Evolutionary conservation across 2,329 filamentous ascomycete species (phyloP), one percentile per base, ranked within the genome.

Genomic region (Calonectria ilicicola): DNA sequence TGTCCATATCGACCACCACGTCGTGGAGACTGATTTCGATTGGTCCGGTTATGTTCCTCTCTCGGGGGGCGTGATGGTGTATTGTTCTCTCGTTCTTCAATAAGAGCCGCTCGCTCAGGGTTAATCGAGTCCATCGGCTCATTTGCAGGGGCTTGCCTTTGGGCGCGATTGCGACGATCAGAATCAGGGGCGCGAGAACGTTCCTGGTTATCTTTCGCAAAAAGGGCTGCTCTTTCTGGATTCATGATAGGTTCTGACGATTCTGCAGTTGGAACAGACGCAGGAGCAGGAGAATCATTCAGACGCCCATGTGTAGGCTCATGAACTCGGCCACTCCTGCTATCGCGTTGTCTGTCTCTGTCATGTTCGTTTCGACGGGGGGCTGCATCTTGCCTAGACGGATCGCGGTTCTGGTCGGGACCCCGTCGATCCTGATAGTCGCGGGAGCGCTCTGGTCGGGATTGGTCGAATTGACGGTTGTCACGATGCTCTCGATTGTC

Each of bases 151-250:
- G 77, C 78, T 17, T 77, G 74, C 66, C 81, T 76, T 63, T 82
- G 83, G 26, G 70, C 67, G 23, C 82, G 80, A 1, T 75, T 73
- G 23, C 76, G 56, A 14, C 81, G 80, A 40, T 85, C 84, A 21
- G 78, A 68, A 23, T 83, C 81, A 17, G 76, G 75, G 23, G 73
- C 77, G n/a, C 81, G 79, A 35, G 75, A 40, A 32, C 80, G 76
- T 26, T 82, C 80, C 35, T 74, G 67, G 23, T 72, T 74, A 29
- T 85, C 83, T 72, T 85, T 77, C 1, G 84, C 84, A 65, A 90
- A 86, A 6, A 89, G 81, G 10, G 88, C 86, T 35, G 89, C 88
- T 69, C 90, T 86, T 65, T 90, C 88, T 1, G 90, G 89, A 72
- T 91, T 91, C 77, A 91, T 88, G 10, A 84, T 83, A 9, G 88